Evolutionary conservation across 164 flowering plant species (phyloP).

Genomic region (Dillenia suffruticosa): DNA sequence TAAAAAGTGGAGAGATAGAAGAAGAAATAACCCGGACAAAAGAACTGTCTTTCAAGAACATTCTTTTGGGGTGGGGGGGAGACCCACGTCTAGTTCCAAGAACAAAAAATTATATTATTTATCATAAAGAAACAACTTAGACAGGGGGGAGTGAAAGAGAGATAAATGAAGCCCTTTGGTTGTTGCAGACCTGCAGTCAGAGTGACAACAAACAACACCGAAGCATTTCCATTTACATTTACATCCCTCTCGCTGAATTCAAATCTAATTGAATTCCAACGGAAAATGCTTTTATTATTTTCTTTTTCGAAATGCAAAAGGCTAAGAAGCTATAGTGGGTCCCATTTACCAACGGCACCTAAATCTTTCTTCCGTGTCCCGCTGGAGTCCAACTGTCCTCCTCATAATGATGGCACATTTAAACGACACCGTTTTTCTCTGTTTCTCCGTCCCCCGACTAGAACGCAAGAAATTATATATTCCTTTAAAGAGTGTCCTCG

Average conservation of each 20-base stretch:
- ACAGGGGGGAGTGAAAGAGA: constrained; percentile 8
- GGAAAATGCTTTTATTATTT: not conserved
- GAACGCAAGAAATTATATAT: no score
- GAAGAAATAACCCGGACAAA: no score
- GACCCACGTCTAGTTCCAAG: constrained; percentile 3
- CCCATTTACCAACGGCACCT: no score
- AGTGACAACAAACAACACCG: constrained; percentile 2
- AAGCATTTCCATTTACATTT: not conserved
- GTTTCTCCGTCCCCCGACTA: no score
- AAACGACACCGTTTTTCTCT: no score
- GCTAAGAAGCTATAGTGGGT: no score
- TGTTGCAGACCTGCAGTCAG: constrained; percentile 14
- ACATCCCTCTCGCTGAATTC: constrained; percentile 33
- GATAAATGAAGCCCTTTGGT: not conserved
- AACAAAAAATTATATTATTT: not conserved
- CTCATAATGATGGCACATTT: no score
- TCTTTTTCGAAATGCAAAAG: no score
- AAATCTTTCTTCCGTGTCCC: no score
- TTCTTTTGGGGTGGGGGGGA: not conserved
- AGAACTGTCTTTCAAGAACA: not conserved
- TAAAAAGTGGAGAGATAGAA: constrained; percentile 2
- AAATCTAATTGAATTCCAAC: constrained; percentile 14
- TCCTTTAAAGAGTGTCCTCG: not conserved
- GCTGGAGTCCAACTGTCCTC: no score
- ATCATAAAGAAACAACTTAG: not conserved